Conservation (phyloP, 495 filamentous ascomycete species). For the Penicillium salamii region DNA sequence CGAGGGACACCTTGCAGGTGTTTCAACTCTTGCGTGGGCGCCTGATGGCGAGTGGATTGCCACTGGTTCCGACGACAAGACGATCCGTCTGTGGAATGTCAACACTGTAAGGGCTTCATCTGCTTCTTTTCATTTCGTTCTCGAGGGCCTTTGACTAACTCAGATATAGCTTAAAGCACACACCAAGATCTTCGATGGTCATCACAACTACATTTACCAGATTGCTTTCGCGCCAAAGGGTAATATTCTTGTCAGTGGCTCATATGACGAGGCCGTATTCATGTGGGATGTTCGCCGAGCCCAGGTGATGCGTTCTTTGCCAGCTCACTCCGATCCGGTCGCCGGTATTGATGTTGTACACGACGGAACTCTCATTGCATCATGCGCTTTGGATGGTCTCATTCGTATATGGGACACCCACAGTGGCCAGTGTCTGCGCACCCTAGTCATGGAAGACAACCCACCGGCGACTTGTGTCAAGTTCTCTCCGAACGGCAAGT, state of each 20-base stretch:
- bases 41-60: constrained; percentile 84
- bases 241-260: constrained; percentile 90
- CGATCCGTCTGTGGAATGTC: constrained; percentile 89
- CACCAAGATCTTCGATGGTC: constrained; percentile 67
- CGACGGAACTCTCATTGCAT: constrained; percentile 88
- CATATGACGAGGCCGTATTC: constrained; percentile 95
- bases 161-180: constrained; percentile 54
- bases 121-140: constrained; percentile 7
- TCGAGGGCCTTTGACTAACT: not conserved
- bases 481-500: constrained; percentile 92
- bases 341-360: constrained; percentile 87
- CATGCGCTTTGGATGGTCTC: constrained; percentile 84
- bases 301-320: constrained; percentile 79
- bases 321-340: constrained; percentile 93
- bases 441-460: constrained; percentile 94
- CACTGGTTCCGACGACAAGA: constrained; percentile 93
- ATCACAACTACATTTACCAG: constrained; percentile 94
- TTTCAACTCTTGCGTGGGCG: constrained; percentile 86
- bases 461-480: constrained; percentile 84
- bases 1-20: constrained; percentile 89
- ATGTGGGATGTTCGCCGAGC: constrained; percentile 92
- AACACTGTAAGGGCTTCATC: constrained; percentile 53
- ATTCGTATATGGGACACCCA: constrained; percentile 94
- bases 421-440: constrained; percentile 92
- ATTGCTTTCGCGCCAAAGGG: constrained; percentile 94